A percentile compares a stretch with the other conserved stretches of the same genome.
Conservation (phyloP, 1,284 basidiomycete genomes). For the Fomitopsis pinicola region DNA sequence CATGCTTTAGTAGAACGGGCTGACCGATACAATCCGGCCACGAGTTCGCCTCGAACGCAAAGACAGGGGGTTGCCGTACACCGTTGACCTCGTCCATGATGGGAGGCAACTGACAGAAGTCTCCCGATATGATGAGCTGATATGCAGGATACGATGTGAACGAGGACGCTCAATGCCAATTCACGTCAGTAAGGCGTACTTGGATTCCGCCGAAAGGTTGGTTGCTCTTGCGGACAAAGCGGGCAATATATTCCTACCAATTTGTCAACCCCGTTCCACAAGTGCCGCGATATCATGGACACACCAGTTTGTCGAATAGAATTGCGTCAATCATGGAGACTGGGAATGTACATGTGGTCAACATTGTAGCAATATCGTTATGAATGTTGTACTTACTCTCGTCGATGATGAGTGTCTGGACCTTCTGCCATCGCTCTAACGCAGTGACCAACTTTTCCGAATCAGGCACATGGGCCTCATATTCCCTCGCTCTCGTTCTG, state of each 20-base stretch:
- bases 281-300: conserved; percentile 4
- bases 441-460: conserved; percentile 8
- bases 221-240: conserved; percentile 40
- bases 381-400: conserved; percentile 45
- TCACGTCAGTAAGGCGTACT: conserved; percentile 26
- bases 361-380: not conserved
- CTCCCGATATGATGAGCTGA: conserved; percentile 71
- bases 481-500: conserved; percentile 42
- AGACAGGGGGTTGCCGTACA: conserved; percentile 33
- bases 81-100: conserved; percentile 45
- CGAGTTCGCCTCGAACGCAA: conserved; percentile 64
- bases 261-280: not conserved
- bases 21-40: conserved; percentile 48
- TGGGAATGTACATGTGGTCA: conserved; percentile 14
- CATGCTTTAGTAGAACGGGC: conserved; percentile 33
- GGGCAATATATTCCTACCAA: conserved; percentile 42
- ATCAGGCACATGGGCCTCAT: not conserved
- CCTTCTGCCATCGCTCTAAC: conserved; percentile 44
- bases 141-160: not conserved
- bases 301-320: conserved; percentile 65
- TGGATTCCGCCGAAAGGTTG: conserved; percentile 76
- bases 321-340: conserved; percentile 57
- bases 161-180: not conserved
- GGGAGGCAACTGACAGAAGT: conserved; percentile 80
- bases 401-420: conserved; percentile 62